Evolutionary conservation across 1,139 yeast species (phyloP).

Genomic region (Pichia sp.): DNA sequence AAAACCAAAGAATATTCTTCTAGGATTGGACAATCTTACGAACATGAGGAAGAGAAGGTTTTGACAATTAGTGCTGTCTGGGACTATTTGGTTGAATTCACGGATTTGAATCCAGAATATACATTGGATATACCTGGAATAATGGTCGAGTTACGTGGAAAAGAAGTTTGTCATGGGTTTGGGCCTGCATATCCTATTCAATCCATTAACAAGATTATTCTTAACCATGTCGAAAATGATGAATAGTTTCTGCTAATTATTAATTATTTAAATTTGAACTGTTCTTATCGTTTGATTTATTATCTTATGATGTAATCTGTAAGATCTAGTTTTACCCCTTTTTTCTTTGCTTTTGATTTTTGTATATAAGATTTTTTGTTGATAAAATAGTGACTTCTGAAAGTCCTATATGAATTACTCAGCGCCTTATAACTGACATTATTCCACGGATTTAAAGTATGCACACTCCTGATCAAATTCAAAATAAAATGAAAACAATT

Average conservation of each 20-base stretch:
- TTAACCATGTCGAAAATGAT: slow-evolving; percentile 8
- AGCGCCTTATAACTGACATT: too few species aligned
- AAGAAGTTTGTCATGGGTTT: slow-evolving; percentile 69
- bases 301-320: too few species aligned
- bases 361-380: too few species aligned
- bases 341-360: too few species aligned
- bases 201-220: slow-evolving; percentile 34
- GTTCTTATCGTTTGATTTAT: too few species aligned
- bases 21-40: slow-evolving; percentile 18
- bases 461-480: too few species aligned
- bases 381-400: too few species aligned
- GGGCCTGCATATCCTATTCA: slow-evolving; percentile 71
- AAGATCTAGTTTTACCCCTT: too few species aligned
- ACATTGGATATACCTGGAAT: slow-evolving; percentile 50
- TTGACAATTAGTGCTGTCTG: slow-evolving; percentile 75
- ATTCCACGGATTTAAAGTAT: too few species aligned
- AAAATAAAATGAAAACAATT: too few species aligned
- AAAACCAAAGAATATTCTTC: slow-evolving; percentile 1
- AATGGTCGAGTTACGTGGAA: slow-evolving; percentile 52
- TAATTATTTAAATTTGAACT: too few species aligned
- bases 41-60: slow-evolving; percentile 32
- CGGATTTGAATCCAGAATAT: slow-evolving; percentile 39
- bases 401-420: too few species aligned
- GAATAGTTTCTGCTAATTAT: background rate
- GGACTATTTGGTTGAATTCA: slow-evolving; percentile 56